These are phyloP conservation scores for Cladochytrium replicatum DNA, from an alignment of 192 early-diverging fungal species.

Conservation along the genomic window DNA sequence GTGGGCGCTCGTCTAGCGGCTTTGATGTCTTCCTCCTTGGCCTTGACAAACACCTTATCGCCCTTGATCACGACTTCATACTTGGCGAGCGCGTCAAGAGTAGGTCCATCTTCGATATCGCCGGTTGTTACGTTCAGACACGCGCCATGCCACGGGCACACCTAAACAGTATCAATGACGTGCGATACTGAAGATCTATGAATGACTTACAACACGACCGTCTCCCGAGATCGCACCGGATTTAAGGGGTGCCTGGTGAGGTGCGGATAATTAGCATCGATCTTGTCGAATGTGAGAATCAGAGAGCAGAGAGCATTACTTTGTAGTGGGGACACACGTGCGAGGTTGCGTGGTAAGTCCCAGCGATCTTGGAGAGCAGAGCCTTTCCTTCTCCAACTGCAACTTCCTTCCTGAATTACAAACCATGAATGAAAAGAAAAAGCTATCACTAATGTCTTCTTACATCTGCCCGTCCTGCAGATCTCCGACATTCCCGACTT, in stretches of 20 bases:
- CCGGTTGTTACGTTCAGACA: constrained; percentile 27
- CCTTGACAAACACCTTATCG: constrained; percentile 29
- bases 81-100: constrained; percentile 18
- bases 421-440: no score
- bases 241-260: constrained; percentile 22
- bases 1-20: constrained; percentile 5
- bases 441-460: no score
- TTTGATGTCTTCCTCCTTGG: constrained; percentile 13
- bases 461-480: no score
- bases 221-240: constrained; percentile 22
- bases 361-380: constrained; percentile 13
- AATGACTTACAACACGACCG: no score
- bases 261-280: no score
- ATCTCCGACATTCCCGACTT: no score
- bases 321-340: constrained; percentile 29
- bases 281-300: no score
- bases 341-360: constrained; percentile 14
- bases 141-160: constrained; percentile 37
- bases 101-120: constrained; percentile 32
- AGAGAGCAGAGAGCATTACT: no score
- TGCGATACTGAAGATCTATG: not conserved
- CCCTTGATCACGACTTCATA: constrained; percentile 21
- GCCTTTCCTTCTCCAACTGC: no score
- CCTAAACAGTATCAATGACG: no score
- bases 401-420: no score